Base-by-base conservation (phyloP, 1,284 basidiomycete genomes). In the Fistulinella cinereoalba region DNA sequence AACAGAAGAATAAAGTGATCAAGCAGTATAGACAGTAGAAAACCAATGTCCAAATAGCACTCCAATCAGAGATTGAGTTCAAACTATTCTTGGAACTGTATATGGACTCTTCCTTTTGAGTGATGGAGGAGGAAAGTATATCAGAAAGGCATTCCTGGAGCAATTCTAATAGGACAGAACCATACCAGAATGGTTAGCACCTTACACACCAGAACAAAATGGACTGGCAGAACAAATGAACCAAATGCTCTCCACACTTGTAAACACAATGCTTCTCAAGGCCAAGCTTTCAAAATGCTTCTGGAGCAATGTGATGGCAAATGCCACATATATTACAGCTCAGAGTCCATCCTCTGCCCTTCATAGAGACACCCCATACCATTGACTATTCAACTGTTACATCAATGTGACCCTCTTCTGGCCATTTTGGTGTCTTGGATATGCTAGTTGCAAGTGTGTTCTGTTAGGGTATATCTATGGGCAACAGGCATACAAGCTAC, bases 251-350 rank as follows among this genome's bases (percentile, higher is more conserved):
- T 54, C 54, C 11, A 55, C 56, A n/a, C 38, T 43, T 15, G 52
- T 57, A 6, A 49, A 45, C 4, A 40, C 60, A 3, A 60, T 67
- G 50, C 55, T 0, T 50, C 58, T 1, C 54, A 52, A n/a, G 50
- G 39, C 0, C 62, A n/a, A n/a, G n/a, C n/a, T n/a, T n/a, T n/a
- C n/a, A n/a, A n/a, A n/a, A n/a, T n/a, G n/a, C n/a, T n/a, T 59
- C 43, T 69, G 64, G 64, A 44, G 46, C 7, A 43, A 60, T 22
- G 58, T 57, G 1, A 54, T 62, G 48, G 39, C 70, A 16, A 55
- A 51, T 8, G 49, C 53, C 13, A 45, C 49, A 3, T 43, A 37
- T 10, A 8, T 43, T n/a, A 54, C 53, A 3, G 44, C 47, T 3
- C 15, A 47, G 3, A 49, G 34, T 42, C 37, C 24, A 4, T 25